Base-by-base conservation (phyloP, 2,329 filamentous ascomycete genomes). In the Graphiopsis chlorocephala region DNA sequence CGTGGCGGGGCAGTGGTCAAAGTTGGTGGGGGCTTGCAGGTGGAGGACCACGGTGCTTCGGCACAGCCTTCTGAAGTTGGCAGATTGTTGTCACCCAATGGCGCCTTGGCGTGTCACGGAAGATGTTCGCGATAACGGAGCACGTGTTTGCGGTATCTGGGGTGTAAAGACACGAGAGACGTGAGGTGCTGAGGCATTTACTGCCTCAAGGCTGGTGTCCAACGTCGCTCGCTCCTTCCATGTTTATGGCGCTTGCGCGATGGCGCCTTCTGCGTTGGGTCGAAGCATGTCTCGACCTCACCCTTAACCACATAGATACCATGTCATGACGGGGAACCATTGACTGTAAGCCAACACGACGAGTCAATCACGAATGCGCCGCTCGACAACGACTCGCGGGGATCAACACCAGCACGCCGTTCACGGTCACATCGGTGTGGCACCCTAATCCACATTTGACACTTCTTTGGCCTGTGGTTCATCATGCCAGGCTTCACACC, bases 401-500 rank as follows among this genome's bases (percentile, higher is more conserved):
- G n/a, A 20, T 23, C 38, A 3, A 20, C n/a, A 7, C 10, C 38
- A 20, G 38, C 38, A 4, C n/a, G 38, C 12, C 23, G 3, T 45
- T 3, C 38, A 12, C 38, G 8, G 38, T 7, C 38, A 20, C 38
- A 11, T 42, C 38, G 17, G 38, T 45, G n/a, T 23, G 38, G n/a
- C n/a, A 45, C 8, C n/a, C 38, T 20, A 11, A 11, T 23, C n/a
- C 38, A 45, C 38, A 11, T 4, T 3, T 20, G 8, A 20, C 7
- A 45, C n/a, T 20, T 45, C n/a, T 45, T n/a, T n/a, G 38, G n/a
- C n/a, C 12, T 4, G n/a, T 20, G 17, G 11, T 26, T 35, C 42
- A 35, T 20, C 17, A 64, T 64, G 62, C 45, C 62, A 29, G 66
- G 60, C 20, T 72, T 72, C 62, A 72, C 70, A 14, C 52, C 70